A percentile compares a stretch with the other conserved stretches of the same genome.
Conservation (phyloP, 2,329 filamentous ascomycete species). For the Monosporascus sp. region DNA sequence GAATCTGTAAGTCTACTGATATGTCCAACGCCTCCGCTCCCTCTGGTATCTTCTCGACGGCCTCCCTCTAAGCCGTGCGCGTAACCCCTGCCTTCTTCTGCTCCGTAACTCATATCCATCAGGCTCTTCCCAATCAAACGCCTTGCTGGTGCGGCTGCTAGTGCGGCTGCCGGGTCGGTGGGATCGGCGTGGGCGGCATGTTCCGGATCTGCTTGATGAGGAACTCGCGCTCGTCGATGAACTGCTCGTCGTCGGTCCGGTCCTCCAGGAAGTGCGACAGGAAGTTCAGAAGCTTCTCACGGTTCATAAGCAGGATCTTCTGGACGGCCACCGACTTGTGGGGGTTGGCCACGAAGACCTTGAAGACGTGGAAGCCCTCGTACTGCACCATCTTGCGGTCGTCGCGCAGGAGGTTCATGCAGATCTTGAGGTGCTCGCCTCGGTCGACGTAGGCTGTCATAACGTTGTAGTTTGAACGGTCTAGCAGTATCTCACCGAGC, state of each 20-base stretch:
- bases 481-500: slow-evolving; percentile 87
- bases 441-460: slow-evolving; percentile 97
- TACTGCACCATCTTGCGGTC: slow-evolving; percentile 99
- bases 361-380: slow-evolving; percentile 98
- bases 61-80: slow-evolving; percentile 1
- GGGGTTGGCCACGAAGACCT: slow-evolving; percentile 97
- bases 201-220: slow-evolving; percentile 87
- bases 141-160: slow-evolving; percentile 24
- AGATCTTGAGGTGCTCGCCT: slow-evolving; percentile 93
- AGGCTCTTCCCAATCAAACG: slow-evolving; percentile 8
- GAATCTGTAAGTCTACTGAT: slow-evolving; percentile 9
- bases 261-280: slow-evolving; percentile 90
- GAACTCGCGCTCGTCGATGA: slow-evolving; percentile 96
- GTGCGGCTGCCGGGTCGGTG: slow-evolving; percentile 37
- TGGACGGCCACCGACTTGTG: slow-evolving; percentile 97
- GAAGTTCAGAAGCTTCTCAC: slow-evolving; percentile 84
- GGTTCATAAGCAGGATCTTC: slow-evolving; percentile 93
- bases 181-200: slow-evolving; percentile 54
- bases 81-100: neutral
- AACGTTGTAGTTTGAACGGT: slow-evolving; percentile 93
- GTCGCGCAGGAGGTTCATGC: slow-evolving; percentile 94
- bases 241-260: slow-evolving; percentile 94
- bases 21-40: neutral
- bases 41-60: neutral
- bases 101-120: neutral